Evolutionary conservation across 2,329 filamentous ascomycete genomes (phyloP).

Genomic region (Conoideocrella luteorostrata): DNA sequence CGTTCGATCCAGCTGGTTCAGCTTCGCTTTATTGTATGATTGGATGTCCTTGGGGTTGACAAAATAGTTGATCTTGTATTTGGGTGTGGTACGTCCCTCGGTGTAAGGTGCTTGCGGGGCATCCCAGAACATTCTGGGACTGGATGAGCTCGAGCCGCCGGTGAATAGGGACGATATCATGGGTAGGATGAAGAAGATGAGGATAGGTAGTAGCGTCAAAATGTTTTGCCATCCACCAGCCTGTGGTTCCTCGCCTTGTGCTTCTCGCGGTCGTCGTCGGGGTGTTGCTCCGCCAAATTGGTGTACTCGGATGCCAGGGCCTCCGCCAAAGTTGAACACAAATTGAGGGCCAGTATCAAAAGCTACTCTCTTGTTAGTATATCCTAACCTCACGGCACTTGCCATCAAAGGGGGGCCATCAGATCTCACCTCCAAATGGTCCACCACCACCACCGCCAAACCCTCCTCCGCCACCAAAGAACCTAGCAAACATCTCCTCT

Average conservation of each 20-base stretch:
- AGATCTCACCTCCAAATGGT: slow-evolving; percentile 37
- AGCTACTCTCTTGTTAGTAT: slow-evolving; percentile 28
- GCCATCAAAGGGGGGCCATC: background rate
- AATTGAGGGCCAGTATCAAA: slow-evolving; percentile 81
- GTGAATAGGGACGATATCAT: slow-evolving; percentile 76
- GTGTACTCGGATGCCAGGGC: slow-evolving; percentile 86
- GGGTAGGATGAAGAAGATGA: slow-evolving; percentile 83
- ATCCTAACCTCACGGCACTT: background rate
- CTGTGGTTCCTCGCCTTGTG: slow-evolving; percentile 45
- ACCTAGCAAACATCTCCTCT: slow-evolving; percentile 93
- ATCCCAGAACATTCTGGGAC: slow-evolving; percentile 74
- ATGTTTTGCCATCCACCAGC: slow-evolving; percentile 52
- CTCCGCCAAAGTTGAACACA: slow-evolving; percentile 90
- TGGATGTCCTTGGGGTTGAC: slow-evolving; percentile 73
- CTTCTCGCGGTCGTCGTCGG: slow-evolving; percentile 65
- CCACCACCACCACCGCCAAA: slow-evolving; percentile 56
- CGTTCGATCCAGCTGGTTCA: slow-evolving; percentile 66
- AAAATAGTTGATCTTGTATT: slow-evolving; percentile 74
- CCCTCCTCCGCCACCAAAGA: slow-evolving; percentile 79
- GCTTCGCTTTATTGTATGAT: slow-evolving; percentile 61
- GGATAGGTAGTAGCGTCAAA: slow-evolving; percentile 74
- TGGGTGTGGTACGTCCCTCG: slow-evolving; percentile 61
- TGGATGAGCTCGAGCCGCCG: slow-evolving; percentile 34
- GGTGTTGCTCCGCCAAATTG: slow-evolving; percentile 83
- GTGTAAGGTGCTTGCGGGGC: slow-evolving; percentile 64